phyloP scores from a whole-genome alignment of 2,329 filamentous ascomycete genomes.

The Exophiala phaeomuriformis region DNA sequence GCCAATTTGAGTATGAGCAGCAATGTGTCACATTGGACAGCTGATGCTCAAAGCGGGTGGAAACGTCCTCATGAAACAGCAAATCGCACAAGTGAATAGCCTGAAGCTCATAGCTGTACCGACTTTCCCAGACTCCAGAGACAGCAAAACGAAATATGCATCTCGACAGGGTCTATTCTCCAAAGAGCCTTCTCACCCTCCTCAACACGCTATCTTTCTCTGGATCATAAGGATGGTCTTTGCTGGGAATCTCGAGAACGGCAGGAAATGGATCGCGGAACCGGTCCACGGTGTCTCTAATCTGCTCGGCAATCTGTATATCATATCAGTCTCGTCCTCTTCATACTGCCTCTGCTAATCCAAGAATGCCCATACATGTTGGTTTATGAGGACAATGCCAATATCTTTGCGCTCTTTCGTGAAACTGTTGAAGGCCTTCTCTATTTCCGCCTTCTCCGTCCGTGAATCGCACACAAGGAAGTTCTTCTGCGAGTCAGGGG shows the following conservation, averaged over 20 bases:
- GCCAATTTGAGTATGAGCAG: no score
- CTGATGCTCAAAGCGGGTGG: no score
- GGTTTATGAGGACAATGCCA: slow-evolving; percentile 92
- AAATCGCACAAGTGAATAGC: background rate
- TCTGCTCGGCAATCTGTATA: slow-evolving; percentile 80
- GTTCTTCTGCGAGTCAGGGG: slow-evolving; percentile 89
- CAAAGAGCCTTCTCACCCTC: slow-evolving; percentile 68
- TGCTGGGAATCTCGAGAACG: slow-evolving; percentile 92
- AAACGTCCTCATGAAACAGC: no score
- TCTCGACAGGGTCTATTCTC: slow-evolving; percentile 38
- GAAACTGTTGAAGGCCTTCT: slow-evolving; percentile 82
- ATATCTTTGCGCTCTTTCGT: slow-evolving; percentile 91
- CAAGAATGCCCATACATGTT: slow-evolving; percentile 59
- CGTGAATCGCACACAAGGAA: slow-evolving; percentile 94
- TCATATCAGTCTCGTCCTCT: slow-evolving; percentile 3
- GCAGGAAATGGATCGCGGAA: slow-evolving; percentile 96
- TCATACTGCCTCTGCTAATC: background rate
- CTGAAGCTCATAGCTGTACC: background rate
- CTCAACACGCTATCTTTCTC: slow-evolving; percentile 97
- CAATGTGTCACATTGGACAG: no score
- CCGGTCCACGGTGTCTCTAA: slow-evolving; percentile 80
- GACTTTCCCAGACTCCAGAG: background rate
- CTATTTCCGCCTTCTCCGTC: slow-evolving; percentile 81
- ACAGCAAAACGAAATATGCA: background rate
- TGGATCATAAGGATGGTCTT: slow-evolving; percentile 97